These are phyloP conservation scores for Berberis vulgaris DNA, from an alignment of 164 flowering plant genomes.

Conservation along the genomic window DNA sequence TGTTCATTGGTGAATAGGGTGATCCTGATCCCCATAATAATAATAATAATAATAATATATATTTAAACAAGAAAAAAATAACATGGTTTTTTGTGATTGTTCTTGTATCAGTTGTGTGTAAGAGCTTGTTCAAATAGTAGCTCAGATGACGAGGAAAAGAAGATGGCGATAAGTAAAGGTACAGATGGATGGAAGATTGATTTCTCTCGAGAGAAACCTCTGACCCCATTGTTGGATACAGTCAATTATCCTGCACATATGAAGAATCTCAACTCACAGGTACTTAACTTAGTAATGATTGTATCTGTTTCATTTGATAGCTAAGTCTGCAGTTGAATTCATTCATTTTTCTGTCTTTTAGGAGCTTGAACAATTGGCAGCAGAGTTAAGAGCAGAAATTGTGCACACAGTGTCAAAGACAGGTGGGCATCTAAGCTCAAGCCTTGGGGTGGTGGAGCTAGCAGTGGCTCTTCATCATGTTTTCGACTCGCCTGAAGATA, in stretches of 20 bases:
- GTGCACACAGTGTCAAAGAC: conserved; percentile 57
- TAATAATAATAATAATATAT: neutral
- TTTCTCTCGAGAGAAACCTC: conserved; percentile 55
- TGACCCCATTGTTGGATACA: conserved; percentile 77
- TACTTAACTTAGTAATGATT: conserved; percentile 2
- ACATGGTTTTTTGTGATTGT: neutral
- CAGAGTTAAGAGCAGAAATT: conserved; percentile 80
- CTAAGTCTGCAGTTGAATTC: neutral
- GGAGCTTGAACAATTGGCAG: conserved; percentile 78
- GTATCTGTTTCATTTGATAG: neutral
- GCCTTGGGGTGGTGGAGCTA: conserved; percentile 83
- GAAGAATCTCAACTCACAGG: conserved; percentile 72
- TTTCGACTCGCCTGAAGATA: conserved; percentile 79
- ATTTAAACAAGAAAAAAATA: neutral
- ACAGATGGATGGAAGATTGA: conserved; percentile 48
- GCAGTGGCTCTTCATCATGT: conserved; percentile 87
- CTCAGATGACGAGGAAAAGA: conserved; percentile 33
- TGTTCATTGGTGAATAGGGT: neutral
- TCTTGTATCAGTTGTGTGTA: conserved; percentile 19
- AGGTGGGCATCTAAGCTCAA: conserved; percentile 87
- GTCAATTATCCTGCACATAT: conserved; percentile 71
- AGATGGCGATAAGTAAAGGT: conserved; percentile 27
- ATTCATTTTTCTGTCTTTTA: conserved; percentile 11
- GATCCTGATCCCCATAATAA: neutral
- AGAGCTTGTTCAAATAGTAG: conserved; percentile 31